Evolutionary conservation across 768 basidiomycete species (phyloP).

Genomic region (Hydnum rufescens): DNA sequence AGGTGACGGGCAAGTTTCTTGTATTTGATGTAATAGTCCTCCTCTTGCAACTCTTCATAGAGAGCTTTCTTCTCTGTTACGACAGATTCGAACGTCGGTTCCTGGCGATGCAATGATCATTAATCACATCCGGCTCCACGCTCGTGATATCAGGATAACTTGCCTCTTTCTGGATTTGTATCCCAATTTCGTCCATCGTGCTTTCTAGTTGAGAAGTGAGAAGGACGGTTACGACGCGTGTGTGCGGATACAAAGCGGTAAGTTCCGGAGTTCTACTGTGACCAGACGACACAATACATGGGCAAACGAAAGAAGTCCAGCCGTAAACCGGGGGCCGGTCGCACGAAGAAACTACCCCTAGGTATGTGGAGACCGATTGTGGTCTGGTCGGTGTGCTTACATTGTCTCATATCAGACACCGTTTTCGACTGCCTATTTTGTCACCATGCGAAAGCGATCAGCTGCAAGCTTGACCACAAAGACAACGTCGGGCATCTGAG

Average conservation of each 20-base stretch:
- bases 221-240: not conserved
- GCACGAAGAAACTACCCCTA: constrained; percentile 48
- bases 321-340: constrained; percentile 44
- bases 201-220: not conserved
- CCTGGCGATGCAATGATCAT: constrained; percentile 26
- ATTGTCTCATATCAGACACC: constrained; percentile 32
- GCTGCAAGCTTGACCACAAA: constrained; percentile 67
- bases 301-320: constrained; percentile 85
- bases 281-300: constrained; percentile 25
- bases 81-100: constrained; percentile 75
- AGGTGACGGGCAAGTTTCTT: constrained; percentile 89
- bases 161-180: constrained; percentile 65
- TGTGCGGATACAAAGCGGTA: not conserved
- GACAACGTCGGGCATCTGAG: constrained; percentile 63
- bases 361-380: constrained; percentile 27
- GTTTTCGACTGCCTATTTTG: constrained; percentile 77
- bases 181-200: constrained; percentile 76
- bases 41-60: constrained; percentile 66
- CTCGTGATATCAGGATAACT: constrained; percentile 14
- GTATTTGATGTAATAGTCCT: constrained; percentile 94
- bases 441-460: constrained; percentile 77
- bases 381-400: constrained; percentile 2
- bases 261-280: too few species aligned
- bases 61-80: constrained; percentile 78
- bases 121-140: not conserved